Evolutionary conservation across 106 monocot species (phyloP).

Genomic region (Acanthochlamys bracteata): DNA sequence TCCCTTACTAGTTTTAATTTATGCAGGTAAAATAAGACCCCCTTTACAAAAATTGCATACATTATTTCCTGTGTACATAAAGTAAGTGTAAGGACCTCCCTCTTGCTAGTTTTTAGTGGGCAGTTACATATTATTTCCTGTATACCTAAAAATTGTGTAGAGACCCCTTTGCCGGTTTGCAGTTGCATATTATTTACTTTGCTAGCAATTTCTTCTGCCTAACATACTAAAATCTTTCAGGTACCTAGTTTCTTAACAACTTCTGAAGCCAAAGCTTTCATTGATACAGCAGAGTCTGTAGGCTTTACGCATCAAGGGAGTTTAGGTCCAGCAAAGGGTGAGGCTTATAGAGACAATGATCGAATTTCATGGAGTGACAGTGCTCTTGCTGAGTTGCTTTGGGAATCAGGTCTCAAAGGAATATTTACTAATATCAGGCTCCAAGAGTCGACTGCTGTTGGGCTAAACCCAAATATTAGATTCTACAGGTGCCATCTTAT

Average conservation of each 20-base stretch:
- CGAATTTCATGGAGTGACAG: constrained; percentile 69
- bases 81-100: too few species aligned
- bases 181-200: not conserved
- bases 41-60: too few species aligned
- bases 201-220: not conserved
- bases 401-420: constrained; percentile 72
- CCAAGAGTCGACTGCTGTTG: constrained; percentile 45
- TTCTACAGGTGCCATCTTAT: constrained; percentile 88
- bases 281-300: constrained; percentile 60
- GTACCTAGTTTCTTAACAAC: constrained; percentile 66
- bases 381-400: constrained; percentile 55
- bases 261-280: constrained; percentile 61
- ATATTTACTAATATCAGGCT: constrained; percentile 60
- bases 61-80: too few species aligned
- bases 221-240: constrained; percentile 26
- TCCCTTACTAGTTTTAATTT: too few species aligned
- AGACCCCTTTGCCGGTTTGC: not conserved
- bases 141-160: too few species aligned
- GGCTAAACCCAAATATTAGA: constrained; percentile 89
- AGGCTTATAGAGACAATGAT: constrained; percentile 93
- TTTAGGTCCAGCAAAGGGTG: constrained; percentile 71
- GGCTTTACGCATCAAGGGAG: constrained; percentile 94
- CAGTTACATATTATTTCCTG: too few species aligned
- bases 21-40: too few species aligned
- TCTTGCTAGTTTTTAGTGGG: too few species aligned